Base-by-base conservation (phyloP, 2,329 filamentous ascomycete genomes). In the Zasmidium cellare region DNA sequence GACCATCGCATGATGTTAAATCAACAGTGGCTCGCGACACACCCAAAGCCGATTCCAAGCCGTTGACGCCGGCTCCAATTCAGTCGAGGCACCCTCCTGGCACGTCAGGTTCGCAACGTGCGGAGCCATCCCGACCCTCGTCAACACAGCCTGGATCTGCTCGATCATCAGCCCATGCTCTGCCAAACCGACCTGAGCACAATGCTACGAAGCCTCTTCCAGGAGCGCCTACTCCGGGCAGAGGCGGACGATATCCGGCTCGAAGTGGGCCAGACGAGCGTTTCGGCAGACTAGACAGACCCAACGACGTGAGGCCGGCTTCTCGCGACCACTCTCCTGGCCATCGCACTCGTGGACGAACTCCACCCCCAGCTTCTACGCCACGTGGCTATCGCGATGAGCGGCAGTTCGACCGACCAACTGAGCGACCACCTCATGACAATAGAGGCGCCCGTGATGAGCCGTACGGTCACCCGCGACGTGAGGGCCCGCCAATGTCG, bases 201-300 rank as follows among this genome's bases (percentile, higher is more conserved):
- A 48, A 49, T 19, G 48, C 48, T n/a, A 41, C 38, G n/a, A 52
- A 62, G 46, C 59, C 62, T 25, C 53, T 49, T 28, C 52, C 65
- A 24, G 51, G 31, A 11, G 51, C 48, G n/a, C 41, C 54, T 31
- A 50, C 51, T 3, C 46, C 46, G 20, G 35, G 57, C 2, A 45
- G 51, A 22, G 53, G 48, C 24, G 31, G 53, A 16, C 64, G 75
- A 20, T 74, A 75, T 31, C 64, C 56, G 54, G 59, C 63, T 35
- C 71, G 74, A 51, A 9, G 6, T 41, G 35, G 12, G 16, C 7
- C 35, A 22, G 69, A 72, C 22, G 69, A 69, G 24, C 73, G 77
- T 7, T 77, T 78, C 58, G 77, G 78, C 28, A 72, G 79, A 55
- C 72, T 76, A 18, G 78, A 81, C 18, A 72, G 77, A 35, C 72